Percentiles rank a stretch among this genome's conserved stretches.
phyloP scores from a whole-genome alignment of 768 basidiomycete genomes.

The Podaxis sp. region DNA sequence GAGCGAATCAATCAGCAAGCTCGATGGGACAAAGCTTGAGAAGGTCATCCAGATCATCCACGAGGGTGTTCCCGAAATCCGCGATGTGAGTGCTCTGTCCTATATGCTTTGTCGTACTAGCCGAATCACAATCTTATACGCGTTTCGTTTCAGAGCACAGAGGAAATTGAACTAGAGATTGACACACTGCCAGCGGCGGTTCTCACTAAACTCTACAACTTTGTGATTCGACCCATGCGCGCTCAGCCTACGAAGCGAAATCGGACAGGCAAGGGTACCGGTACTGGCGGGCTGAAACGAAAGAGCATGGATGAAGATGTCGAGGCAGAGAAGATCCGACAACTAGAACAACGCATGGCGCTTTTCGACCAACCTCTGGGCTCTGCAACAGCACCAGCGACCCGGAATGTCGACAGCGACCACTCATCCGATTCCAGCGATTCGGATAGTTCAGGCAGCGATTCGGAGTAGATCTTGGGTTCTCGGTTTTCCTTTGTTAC shows the following conservation, averaged over 20 bases:
- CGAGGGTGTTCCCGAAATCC: conserved; percentile 88
- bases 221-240: conserved; percentile 79
- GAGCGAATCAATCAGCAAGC: conserved; percentile 86
- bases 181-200: conserved; percentile 85
- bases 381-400: conserved; percentile 33
- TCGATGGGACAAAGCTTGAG: conserved; percentile 82
- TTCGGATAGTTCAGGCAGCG: conserved; percentile 78
- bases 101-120: conserved; percentile 10
- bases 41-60: conserved; percentile 95
- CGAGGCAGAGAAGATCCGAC: conserved; percentile 92
- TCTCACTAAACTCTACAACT: conserved; percentile 92
- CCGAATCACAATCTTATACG: conserved; percentile 15
- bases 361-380: conserved; percentile 69
- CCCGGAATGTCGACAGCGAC: conserved; percentile 58
- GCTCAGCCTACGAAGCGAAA: conserved; percentile 59
- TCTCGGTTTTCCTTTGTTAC: conserved; percentile 18
- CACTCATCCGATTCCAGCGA: conserved; percentile 80
- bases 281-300: conserved; percentile 87
- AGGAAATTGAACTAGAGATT: conserved; percentile 99
- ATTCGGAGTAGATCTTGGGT: conserved; percentile 57
- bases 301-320: conserved; percentile 98
- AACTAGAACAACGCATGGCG: conserved; percentile 84
- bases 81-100: conserved; percentile 63
- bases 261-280: conserved; percentile 72
- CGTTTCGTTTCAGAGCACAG: conserved; percentile 66